Evolutionary conservation across 345 rosid genomes (phyloP).

Genomic region (Gossypium raimondii): DNA sequence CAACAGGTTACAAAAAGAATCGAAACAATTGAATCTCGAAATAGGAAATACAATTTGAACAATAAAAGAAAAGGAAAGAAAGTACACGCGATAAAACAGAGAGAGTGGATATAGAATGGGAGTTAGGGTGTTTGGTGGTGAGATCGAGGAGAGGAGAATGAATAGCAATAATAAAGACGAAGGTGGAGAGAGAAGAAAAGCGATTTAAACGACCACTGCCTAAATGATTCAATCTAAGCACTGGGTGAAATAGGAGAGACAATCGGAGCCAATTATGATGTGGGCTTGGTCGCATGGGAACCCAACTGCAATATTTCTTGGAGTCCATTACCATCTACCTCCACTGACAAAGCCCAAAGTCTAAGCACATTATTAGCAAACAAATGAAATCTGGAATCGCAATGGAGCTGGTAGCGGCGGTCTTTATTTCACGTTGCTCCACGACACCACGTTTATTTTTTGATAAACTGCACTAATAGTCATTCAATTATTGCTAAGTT

Average conservation of each 20-base stretch:
- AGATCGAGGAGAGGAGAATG: background rate
- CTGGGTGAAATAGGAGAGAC: background rate
- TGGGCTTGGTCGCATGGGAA: background rate
- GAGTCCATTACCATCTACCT: too few species aligned
- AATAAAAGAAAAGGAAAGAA: background rate
- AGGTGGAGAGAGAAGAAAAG: background rate
- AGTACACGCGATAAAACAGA: background rate
- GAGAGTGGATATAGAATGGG: background rate
- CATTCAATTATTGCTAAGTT: too few species aligned
- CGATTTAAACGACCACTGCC: background rate
- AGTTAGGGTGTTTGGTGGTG: background rate
- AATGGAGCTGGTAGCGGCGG: too few species aligned
- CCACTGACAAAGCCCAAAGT: background rate
- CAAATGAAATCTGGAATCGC: too few species aligned
- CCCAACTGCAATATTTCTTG: too few species aligned
- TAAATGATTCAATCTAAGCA: background rate
- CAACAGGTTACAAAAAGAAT: background rate
- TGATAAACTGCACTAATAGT: too few species aligned
- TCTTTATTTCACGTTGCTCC: too few species aligned
- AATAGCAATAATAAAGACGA: background rate
- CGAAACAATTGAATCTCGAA: background rate
- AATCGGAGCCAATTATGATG: background rate
- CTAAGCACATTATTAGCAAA: background rate
- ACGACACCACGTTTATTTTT: too few species aligned
- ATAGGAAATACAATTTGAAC: background rate